A percentile compares a stretch with the other conserved stretches of the same genome.
Conservation (phyloP, 768 basidiomycete species). For the Boletus huronensis region DNA sequence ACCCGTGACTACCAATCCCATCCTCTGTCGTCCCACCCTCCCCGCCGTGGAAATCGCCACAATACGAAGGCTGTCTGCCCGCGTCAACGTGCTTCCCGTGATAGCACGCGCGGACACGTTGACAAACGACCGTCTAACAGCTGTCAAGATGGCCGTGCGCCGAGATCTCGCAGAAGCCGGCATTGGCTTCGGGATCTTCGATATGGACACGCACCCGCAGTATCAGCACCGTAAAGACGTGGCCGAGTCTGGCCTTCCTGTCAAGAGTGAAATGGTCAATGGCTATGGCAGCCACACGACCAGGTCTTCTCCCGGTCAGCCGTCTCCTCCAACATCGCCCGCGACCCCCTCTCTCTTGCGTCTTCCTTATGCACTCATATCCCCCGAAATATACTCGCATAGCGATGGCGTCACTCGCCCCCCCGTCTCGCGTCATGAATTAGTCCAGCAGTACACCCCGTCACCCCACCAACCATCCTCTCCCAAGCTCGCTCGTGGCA, state of each 20-base stretch:
- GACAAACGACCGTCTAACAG: slow-evolving; percentile 75
- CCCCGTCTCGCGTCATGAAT: slow-evolving; percentile 61
- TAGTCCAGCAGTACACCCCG: slow-evolving; percentile 71
- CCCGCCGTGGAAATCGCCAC: slow-evolving; percentile 69
- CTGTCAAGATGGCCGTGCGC: slow-evolving; percentile 76
- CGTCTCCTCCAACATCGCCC: slow-evolving; percentile 68
- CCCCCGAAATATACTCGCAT: slow-evolving; percentile 81
- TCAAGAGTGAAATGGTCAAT: slow-evolving; percentile 52
- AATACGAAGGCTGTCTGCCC: slow-evolving; percentile 73
- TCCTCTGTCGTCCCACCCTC: slow-evolving; percentile 62
- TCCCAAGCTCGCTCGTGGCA: slow-evolving; percentile 52
- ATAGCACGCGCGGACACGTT: slow-evolving; percentile 78
- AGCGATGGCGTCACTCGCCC: slow-evolving; percentile 70
- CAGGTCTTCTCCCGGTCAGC: slow-evolving; percentile 47
- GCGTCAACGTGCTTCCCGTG: slow-evolving; percentile 87
- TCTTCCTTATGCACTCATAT: slow-evolving; percentile 81
- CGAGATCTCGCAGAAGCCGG: slow-evolving; percentile 79
- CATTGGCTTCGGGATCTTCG: slow-evolving; percentile 88
- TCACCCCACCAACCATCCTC: slow-evolving; percentile 42
- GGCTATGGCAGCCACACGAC: slow-evolving; percentile 49
- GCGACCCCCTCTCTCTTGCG: slow-evolving; percentile 56
- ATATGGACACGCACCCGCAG: slow-evolving; percentile 59
- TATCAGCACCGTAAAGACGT: slow-evolving; percentile 44
- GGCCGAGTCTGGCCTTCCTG: slow-evolving; percentile 37
- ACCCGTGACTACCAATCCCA: slow-evolving; percentile 69